Percentiles rank a stretch among this genome's conserved stretches.
phyloP scores from a whole-genome alignment of 192 early-diverging fungal species.

The Coemansia sp. region DNA sequence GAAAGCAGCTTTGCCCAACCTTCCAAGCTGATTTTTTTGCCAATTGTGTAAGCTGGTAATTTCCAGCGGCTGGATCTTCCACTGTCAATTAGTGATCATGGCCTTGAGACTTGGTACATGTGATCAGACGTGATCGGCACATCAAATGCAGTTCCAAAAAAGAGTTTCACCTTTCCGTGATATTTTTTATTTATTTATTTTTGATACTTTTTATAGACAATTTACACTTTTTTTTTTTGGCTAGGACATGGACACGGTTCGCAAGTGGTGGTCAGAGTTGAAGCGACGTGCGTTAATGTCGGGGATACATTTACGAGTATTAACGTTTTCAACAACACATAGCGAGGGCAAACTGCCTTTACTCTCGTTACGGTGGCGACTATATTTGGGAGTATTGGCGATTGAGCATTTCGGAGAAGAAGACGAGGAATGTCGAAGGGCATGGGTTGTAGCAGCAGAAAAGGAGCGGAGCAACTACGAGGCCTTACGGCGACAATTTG shows the following conservation, averaged over 20 bases:
- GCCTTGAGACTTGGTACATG: too few relatives aligned
- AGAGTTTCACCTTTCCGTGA: not conserved
- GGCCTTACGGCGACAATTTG: slow-evolving; percentile 18
- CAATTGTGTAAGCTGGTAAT: too few relatives aligned
- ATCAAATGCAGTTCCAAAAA: too few relatives aligned
- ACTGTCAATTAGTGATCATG: too few relatives aligned
- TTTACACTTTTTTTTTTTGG: not conserved
- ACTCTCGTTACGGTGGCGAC: slow-evolving; percentile 46
- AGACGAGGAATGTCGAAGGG: slow-evolving; percentile 26
- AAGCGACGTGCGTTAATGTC: slow-evolving; percentile 40
- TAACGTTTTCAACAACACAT: slow-evolving; percentile 21
- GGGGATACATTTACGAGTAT: slow-evolving; percentile 20
- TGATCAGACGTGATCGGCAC: too few relatives aligned
- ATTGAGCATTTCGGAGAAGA: slow-evolving; percentile 39
- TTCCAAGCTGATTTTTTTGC: too few relatives aligned
- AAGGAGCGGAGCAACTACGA: slow-evolving; percentile 45
- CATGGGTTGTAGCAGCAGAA: slow-evolving; percentile 24
- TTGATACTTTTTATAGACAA: too few relatives aligned
- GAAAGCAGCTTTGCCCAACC: too few relatives aligned
- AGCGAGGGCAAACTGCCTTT: slow-evolving; percentile 23
- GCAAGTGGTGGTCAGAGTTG: slow-evolving; percentile 27
- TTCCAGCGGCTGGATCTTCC: too few relatives aligned
- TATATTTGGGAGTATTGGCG: slow-evolving; percentile 40
- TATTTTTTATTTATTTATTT: not conserved
- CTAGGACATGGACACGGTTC: slow-evolving; percentile 14